Base-by-base conservation (phyloP, 2,329 filamentous ascomycete genomes). In the Ceratocystis diversiconidia region DNA sequence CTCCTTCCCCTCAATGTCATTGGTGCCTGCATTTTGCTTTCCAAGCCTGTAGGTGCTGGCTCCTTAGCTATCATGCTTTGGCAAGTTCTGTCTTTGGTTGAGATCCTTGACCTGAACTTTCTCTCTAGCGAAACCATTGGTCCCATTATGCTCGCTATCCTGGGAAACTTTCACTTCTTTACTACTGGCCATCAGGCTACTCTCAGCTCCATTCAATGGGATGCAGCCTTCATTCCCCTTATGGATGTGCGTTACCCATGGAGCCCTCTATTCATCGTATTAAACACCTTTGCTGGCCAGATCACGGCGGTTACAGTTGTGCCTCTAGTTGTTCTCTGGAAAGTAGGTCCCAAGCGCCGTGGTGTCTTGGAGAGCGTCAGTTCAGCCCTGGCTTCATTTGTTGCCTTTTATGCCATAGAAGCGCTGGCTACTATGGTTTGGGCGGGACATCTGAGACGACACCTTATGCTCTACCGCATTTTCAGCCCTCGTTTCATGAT, bases 181-280 rank as follows among this genome's bases (percentile, higher is more conserved):
- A 96, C 95, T 73, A 99, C 94, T 0, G 94, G 94, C 68, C 94
- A 99, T 75, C 92, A 97, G 76, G 92, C 92, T 12, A 88, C 86
- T 0, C 82, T 96, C 28, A 83, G 86, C 70, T 89, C 85, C 69
- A 92, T 99, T 72, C 94, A 99, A 73, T 99, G 94, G 94, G 94
- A 99, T 76, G 84, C 85, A 22, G 92, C 91, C 2, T 99, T 99
- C 76, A 89, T 99, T 70, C 89, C 92, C 0, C 81, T 97, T 6
- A 85, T 87, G 67, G 84, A 83, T 5, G 84, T 99, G 69, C 83
- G 84, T 66, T 96, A 99, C 75, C 94, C 94, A 0, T 96, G 89
- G 89, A 88, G 85, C 0, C 92, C 92, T 0, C 73, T 97, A 1
- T 79, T 94, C 28, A 84, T 99, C 44, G 77, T 84, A 1, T 80